Base-by-base conservation (phyloP, 2,329 filamentous ascomycete genomes). In the Lecanicillium sp. region DNA sequence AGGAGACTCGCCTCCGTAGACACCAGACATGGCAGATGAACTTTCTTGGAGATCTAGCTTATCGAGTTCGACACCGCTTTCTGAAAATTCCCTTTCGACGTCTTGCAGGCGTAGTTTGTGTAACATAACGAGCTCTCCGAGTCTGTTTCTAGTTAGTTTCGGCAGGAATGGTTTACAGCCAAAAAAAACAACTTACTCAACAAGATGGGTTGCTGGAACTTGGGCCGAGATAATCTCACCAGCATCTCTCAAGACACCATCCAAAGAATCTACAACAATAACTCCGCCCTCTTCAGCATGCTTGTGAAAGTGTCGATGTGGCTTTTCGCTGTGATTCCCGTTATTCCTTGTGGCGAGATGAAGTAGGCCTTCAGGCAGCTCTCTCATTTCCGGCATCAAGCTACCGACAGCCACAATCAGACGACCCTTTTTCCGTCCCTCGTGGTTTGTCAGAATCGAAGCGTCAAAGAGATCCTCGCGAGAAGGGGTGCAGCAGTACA, bases 401-500 rank as follows among this genome's bases (percentile, higher is more conserved):
- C 75, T 81, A 11, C 85, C 85, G 32, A 89, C 76, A 0, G 82
- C 82, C 2, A 84, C 71, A 37, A 90, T 75, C 48, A 89, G 70
- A 18, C 84, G 62, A 2, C 83, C 82, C 55, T 85, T 85, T 47
- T 72, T 75, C 20, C 82, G 63, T 0, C 79, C 83, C 48, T 85
- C 80, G 6, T 74, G 70, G 40, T 73, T 83, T 0, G 85, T 94
- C 36, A 95, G 68, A 44, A 85, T 79, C 9, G 71, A 57, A 9
- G 66, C 69, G 37, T 89, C 83, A 53, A 95, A 96, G 2, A 95
- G 65, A 1, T 85, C 83, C 25, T 73, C 67, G 0, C 70, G 73
- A 1, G 80, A 83, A 0, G 89, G 86, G 2, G 88, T 95, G 48
- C 86, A 94, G 63, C 86, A 90, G 63, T 94, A 92, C 28, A 96